Evolutionary conservation across 495 filamentous ascomycete genomes (phyloP).

Genomic region (Daldinia decipiens): DNA sequence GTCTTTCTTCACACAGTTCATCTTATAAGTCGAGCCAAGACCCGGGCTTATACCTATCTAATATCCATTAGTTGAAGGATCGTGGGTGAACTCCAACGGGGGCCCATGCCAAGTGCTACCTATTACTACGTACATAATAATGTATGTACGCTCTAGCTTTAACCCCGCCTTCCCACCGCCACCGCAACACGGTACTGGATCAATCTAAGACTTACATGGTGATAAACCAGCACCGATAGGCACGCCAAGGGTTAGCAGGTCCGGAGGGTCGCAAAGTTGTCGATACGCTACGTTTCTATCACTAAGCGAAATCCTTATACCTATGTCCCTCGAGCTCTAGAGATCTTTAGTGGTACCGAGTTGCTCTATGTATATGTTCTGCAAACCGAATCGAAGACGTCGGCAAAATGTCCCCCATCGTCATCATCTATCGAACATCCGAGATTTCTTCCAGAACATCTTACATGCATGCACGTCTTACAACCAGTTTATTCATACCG

Average conservation of each 20-base stretch:
- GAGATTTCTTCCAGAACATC: conserved; percentile 29
- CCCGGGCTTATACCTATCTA: conserved; percentile 25
- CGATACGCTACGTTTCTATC: conserved; percentile 6
- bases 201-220: conserved; percentile 41
- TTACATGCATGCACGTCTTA: conserved; percentile 34
- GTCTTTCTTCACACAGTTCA: background rate
- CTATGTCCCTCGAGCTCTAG: conserved; percentile 5
- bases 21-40: conserved; percentile 17
- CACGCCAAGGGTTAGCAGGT: conserved; percentile 33
- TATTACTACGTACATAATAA: conserved; percentile 31
- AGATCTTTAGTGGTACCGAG: conserved; percentile 12
- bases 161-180: conserved; percentile 37
- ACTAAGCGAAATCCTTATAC: conserved; percentile 18
- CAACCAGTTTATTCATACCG: conserved; percentile 23
- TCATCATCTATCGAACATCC: conserved; percentile 17
- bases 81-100: conserved; percentile 37
- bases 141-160: conserved; percentile 16
- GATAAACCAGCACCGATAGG: conserved; percentile 33
- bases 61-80: conserved; percentile 38
- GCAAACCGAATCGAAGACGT: conserved; percentile 15
- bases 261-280: conserved; percentile 10
- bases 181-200: conserved; percentile 41
- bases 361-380: conserved; percentile 7
- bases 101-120: conserved; percentile 36
- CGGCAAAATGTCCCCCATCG: conserved; percentile 6